These are phyloP conservation scores for Dioscorea zingiberensis DNA, from an alignment of 106 monocot genomes.

Conservation along the genomic window DNA sequence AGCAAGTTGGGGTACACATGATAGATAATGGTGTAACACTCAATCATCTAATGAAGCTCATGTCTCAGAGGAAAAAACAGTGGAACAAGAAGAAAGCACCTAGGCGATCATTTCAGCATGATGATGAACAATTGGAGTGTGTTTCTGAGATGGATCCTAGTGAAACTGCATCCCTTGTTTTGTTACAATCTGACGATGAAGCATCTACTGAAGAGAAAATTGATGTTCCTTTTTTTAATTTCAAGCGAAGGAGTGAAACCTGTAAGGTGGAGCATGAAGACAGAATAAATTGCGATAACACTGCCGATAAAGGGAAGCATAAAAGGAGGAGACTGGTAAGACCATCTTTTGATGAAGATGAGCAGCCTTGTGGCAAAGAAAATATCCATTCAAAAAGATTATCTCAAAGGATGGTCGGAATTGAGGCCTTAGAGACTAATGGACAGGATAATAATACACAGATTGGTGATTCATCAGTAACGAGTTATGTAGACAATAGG, in stretches of 20 bases:
- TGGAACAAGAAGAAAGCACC: background rate
- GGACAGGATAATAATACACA: background rate
- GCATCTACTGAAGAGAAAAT: background rate
- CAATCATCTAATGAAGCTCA: background rate
- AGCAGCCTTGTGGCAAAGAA: background rate
- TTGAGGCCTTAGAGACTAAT: background rate
- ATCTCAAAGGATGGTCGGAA: background rate
- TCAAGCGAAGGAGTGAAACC: conserved; percentile 21
- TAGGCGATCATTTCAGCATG: background rate
- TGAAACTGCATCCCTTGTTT: background rate
- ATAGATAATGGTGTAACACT: background rate
- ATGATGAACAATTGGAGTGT: background rate
- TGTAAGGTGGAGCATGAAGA: background rate
- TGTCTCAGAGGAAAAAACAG: conserved; percentile 8
- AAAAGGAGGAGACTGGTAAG: conserved; percentile 21
- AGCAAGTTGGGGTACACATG: background rate
- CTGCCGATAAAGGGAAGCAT: background rate
- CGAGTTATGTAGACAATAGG: background rate
- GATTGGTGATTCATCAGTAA: background rate
- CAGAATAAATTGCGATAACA: background rate
- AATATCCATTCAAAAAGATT: background rate
- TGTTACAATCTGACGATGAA: background rate
- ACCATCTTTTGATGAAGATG: conserved; percentile 10
- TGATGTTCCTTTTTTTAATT: conserved; percentile 9
- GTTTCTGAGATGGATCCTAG: background rate